Base-by-base conservation (phyloP, 1,284 basidiomycete genomes). In the Sporisorium sorghi region DNA sequence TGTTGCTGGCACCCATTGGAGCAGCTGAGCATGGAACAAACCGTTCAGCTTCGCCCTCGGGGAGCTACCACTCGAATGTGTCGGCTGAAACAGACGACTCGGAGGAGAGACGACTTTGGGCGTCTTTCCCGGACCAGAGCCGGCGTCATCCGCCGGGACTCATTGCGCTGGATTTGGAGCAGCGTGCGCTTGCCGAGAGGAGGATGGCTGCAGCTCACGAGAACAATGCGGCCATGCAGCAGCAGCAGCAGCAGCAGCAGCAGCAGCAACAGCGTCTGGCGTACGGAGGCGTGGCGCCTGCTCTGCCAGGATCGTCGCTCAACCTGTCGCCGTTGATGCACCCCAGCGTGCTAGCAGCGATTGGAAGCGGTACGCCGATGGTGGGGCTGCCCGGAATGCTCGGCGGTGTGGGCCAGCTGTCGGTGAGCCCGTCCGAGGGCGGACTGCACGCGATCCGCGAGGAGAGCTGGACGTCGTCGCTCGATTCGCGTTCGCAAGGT, bases 141-240 rank as follows among this genome's bases (percentile, higher is more conserved):
- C 61, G 76, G 37, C 53, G 67, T 24, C 73, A 80, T 51, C 78
- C 78, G 0, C 78, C 78, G 3, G 78, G 78, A 7, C 57, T 78
- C 0, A 77, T 79, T 32, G 78, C 77, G 3, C 62, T 78, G n/a
- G 66, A 78, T 37, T 28, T 77, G 24, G 73, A 79, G 48, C 61
- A 79, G 30, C 51, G 65, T 1, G 58, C 48, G 1, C 26, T 66
- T 1, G 68, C 57, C 14, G 67, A 65, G 21, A 47, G 54, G 21
- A 35, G 59, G 30, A n/a, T 51, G 14, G 50, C 62, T 12, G 50
- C 61, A 24, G 53, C 53, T 2, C 52, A 24, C 32, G 61, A 57
- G 19, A 46, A 47, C 54, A 63, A 57, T 23, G 42, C 60, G 3
- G 37, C 37, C 42, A 49, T 51, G 11, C 40, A 53, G 43, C 50